Conservation (phyloP, 805 yeast species). For the Candida railenensis region DNA sequence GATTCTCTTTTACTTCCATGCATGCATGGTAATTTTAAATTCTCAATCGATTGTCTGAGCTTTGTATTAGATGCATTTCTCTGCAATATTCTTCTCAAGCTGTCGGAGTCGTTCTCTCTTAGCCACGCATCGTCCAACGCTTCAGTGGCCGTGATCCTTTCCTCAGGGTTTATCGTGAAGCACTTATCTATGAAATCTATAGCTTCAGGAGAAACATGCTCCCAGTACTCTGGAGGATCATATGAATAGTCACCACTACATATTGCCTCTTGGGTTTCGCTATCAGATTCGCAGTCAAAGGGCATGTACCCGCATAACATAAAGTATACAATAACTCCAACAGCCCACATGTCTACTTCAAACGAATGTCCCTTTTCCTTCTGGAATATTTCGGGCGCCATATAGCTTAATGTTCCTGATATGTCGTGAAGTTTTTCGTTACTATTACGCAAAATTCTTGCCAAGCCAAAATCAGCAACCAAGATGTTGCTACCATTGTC, state of each 20-base stretch:
- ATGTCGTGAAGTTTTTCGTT: conserved; percentile 40
- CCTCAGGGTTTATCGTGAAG: conserved; percentile 42
- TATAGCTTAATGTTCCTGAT: conserved; percentile 71
- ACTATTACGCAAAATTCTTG: conserved; percentile 41
- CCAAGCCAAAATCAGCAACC: conserved; percentile 66
- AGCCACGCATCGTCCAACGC: conserved; percentile 36
- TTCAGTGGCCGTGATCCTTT: conserved; percentile 47
- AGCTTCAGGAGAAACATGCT: conserved; percentile 49
- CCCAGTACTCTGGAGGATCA: conserved; percentile 62
- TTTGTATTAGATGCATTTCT: not conserved
- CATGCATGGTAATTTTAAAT: not conserved
- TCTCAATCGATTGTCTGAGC: not conserved
- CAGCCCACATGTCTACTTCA: conserved; percentile 73
- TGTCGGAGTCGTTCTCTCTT: not conserved
- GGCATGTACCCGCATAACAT: conserved; percentile 76
- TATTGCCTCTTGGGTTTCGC: conserved; percentile 68
- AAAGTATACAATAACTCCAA: conserved; percentile 71
- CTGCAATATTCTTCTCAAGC: not conserved
- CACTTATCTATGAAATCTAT: conserved; percentile 58
- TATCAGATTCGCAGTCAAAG: conserved; percentile 69
- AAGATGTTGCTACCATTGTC: conserved; percentile 34
- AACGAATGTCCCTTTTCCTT: conserved; percentile 52
- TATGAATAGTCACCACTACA: conserved; percentile 53
- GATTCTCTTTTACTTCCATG: not conserved
- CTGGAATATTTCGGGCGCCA: conserved; percentile 68